Conservation (phyloP, 306 rosid genomes). For the Medicago ruthenica region DNA sequence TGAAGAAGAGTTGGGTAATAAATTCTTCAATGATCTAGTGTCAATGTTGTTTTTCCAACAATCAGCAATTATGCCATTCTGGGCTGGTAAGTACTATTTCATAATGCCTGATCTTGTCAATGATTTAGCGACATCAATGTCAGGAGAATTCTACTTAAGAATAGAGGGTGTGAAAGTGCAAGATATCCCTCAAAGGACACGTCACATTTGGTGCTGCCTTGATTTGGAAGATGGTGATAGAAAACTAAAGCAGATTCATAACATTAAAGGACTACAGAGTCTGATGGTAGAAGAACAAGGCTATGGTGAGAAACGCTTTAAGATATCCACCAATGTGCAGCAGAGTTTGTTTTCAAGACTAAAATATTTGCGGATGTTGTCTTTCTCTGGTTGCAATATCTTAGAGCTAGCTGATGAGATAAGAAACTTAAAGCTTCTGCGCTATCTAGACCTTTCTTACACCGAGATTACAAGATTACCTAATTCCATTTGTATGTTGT, state of each 20-base stretch:
- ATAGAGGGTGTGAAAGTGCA: neutral
- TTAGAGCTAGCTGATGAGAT: neutral
- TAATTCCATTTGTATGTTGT: constrained; percentile 38
- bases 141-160: constrained; percentile 37
- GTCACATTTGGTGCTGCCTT: neutral
- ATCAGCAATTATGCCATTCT: neutral
- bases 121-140: constrained; percentile 50
- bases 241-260: neutral
- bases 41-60: constrained; percentile 52
- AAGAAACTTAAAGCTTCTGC: constrained; percentile 31
- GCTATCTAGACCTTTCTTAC: constrained; percentile 13
- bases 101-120: constrained; percentile 53
- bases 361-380: constrained; percentile 16
- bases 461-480: constrained; percentile 13
- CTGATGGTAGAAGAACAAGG: neutral
- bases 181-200: constrained; percentile 19
- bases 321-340: neutral
- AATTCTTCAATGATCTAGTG: constrained; percentile 44
- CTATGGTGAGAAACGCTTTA: neutral
- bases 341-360: neutral
- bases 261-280: neutral
- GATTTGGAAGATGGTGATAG: neutral
- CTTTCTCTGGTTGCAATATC: neutral
- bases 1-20: constrained; percentile 49
- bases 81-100: neutral